Evolutionary conservation across 2,329 filamentous ascomycete species (phyloP).

Genomic region (Drechslerella coelobrocha): DNA sequence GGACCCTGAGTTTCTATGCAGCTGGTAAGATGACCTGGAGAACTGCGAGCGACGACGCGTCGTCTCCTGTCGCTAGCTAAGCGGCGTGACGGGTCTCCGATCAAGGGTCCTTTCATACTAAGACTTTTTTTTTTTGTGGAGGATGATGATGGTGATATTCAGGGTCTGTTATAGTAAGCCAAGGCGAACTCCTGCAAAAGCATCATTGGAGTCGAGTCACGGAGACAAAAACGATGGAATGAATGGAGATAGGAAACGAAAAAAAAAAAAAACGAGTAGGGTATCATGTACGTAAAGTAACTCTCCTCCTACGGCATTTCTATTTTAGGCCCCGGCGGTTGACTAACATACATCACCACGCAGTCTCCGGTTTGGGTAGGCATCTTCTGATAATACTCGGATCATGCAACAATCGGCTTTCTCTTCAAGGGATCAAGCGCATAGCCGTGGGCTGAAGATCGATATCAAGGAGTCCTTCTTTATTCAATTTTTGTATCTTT

Average conservation of each 20-base stretch:
- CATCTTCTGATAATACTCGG: not conserved
- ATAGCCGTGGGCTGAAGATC: not conserved
- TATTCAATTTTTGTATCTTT: not conserved
- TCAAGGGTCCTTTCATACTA: not conserved
- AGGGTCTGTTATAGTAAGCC: too few species aligned
- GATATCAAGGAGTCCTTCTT: not conserved
- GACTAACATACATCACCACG: conserved; percentile 2
- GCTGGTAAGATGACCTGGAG: not conserved
- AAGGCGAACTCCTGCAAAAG: too few species aligned
- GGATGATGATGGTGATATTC: not conserved
- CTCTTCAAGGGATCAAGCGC: not conserved
- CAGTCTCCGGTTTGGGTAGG: conserved; percentile 20
- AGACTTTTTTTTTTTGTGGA: too few species aligned
- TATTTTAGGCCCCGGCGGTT: conserved; percentile 42
- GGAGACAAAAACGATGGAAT: too few species aligned
- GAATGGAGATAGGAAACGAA: too few species aligned
- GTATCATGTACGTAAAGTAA: conserved; percentile 33
- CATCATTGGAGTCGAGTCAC: too few species aligned
- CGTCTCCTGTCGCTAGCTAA: not conserved
- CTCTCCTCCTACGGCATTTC: conserved; percentile 13
- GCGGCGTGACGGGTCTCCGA: not conserved
- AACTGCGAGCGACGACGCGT: too few species aligned
- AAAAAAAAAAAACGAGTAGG: too few species aligned
- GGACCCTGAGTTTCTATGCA: conserved; percentile 19
- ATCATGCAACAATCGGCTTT: not conserved